Conservation (phyloP, 2,329 filamentous ascomycete species). For the Scedosporium apiospermum region DNA sequence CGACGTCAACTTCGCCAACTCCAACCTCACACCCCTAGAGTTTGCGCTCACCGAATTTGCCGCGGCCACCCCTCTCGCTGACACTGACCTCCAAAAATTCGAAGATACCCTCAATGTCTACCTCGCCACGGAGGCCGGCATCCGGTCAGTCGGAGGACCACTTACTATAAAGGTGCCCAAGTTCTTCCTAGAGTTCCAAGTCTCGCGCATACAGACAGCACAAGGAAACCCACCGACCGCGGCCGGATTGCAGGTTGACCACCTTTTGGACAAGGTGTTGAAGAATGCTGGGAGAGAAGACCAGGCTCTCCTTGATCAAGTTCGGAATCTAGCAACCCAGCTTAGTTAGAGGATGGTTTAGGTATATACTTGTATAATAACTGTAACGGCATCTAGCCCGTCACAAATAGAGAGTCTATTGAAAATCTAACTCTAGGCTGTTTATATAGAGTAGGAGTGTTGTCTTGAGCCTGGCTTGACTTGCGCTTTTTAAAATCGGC, state of each 20-base stretch:
- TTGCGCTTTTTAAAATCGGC: too few species aligned
- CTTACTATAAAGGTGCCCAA: slow-evolving; percentile 52
- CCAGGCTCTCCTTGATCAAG: slow-evolving; percentile 39
- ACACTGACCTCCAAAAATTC: slow-evolving; percentile 39
- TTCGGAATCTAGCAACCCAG: slow-evolving; percentile 27
- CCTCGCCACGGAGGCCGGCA: slow-evolving; percentile 48
- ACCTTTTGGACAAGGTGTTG: slow-evolving; percentile 47
- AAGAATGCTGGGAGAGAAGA: slow-evolving; percentile 43
- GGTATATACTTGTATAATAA: too few species aligned
- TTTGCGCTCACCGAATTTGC: slow-evolving; percentile 46
- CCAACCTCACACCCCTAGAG: slow-evolving; percentile 34
- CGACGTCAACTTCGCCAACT: slow-evolving; percentile 44
- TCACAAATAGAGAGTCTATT: too few species aligned
- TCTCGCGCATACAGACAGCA: slow-evolving; percentile 48
- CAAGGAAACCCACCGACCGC: slow-evolving; percentile 42
- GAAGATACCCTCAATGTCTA: slow-evolving; percentile 46
- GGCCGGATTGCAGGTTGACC: slow-evolving; percentile 44
- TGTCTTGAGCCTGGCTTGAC: too few species aligned
- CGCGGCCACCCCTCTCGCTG: slow-evolving; percentile 37
- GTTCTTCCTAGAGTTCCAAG: slow-evolving; percentile 52
- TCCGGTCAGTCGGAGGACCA: slow-evolving; percentile 41
- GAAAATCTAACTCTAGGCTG: too few species aligned
- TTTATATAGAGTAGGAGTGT: too few species aligned
- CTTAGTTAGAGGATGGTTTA: neutral
- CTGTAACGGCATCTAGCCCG: too few species aligned